Percentiles rank a stretch among this genome's conserved stretches.
phyloP scores from a whole-genome alignment of 495 filamentous ascomycete species.

The Aspergillus sparsus region DNA sequence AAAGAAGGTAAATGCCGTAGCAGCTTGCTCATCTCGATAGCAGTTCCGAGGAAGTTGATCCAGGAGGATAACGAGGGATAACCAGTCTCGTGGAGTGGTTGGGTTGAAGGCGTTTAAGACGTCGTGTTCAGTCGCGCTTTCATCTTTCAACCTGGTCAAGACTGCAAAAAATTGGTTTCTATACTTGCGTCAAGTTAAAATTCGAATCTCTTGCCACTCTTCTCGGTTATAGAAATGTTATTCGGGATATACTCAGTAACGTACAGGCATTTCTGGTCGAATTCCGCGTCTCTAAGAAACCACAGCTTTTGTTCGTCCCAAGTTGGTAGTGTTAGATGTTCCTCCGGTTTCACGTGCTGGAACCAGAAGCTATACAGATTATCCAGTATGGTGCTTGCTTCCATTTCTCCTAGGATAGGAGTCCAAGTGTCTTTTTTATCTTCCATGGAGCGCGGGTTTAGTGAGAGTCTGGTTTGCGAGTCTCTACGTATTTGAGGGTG shows the following conservation, averaged over 20 bases:
- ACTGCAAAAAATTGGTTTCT: background rate
- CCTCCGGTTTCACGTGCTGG: constrained; percentile 8
- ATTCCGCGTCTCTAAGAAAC: constrained; percentile 30
- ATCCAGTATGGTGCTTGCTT: background rate
- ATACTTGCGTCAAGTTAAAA: background rate
- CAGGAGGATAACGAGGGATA: constrained; percentile 31
- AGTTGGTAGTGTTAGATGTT: constrained; percentile 7
- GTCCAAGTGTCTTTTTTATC: too few species aligned
- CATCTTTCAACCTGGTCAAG: background rate
- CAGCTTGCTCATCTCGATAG: constrained; percentile 33
- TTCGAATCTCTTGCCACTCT: background rate
- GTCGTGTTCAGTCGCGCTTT: constrained; percentile 18
- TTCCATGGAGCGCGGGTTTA: too few species aligned
- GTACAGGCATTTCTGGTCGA: constrained; percentile 32
- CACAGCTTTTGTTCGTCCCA: constrained; percentile 14
- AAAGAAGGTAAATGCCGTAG: constrained; percentile 32
- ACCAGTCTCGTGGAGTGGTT: constrained; percentile 26
- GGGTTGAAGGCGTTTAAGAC: constrained; percentile 29
- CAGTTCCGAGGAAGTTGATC: constrained; percentile 40
- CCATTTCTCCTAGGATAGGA: too few species aligned
- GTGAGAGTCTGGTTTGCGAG: too few species aligned
- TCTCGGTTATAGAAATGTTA: background rate
- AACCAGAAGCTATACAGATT: constrained; percentile 13
- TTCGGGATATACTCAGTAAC: constrained; percentile 20
- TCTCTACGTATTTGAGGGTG: too few species aligned